Conservation (phyloP, 306 rosid species). For the Cucumis hystrix region DNA sequence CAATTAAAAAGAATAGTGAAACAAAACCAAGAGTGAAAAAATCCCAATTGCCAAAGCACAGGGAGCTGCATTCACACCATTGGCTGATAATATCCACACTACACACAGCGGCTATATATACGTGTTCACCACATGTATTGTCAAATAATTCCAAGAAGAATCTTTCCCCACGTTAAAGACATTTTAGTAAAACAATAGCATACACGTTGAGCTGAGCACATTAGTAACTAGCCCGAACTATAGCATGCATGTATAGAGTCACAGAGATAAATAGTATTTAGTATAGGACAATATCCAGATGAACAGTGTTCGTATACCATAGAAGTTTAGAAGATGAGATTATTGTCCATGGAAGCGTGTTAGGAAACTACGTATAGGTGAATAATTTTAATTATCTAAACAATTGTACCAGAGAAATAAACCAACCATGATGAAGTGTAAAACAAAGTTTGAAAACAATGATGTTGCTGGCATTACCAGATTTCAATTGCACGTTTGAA, state of each 20-base stretch:
- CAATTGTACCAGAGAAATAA: background rate
- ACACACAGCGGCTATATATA: background rate
- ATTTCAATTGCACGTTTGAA: too few species aligned
- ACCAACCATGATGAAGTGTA: background rate
- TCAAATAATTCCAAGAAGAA: background rate
- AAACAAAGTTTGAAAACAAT: background rate
- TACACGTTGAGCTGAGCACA: background rate
- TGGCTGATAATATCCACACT: background rate
- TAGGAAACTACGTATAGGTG: background rate
- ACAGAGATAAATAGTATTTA: background rate
- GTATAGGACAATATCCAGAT: background rate
- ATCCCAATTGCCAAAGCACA: background rate
- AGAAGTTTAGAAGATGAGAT: background rate
- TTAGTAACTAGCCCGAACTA: background rate
- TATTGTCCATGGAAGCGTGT: background rate
- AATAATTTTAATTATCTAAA: background rate
- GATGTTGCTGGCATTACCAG: too few species aligned
- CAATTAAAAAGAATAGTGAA: background rate
- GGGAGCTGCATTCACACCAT: background rate
- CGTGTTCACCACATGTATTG: background rate
- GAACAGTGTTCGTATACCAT: background rate
- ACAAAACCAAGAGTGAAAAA: background rate
- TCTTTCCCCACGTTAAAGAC: background rate
- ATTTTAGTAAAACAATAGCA: background rate
- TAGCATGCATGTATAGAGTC: background rate